A percentile compares a stretch with the other conserved stretches of the same genome.
phyloP scores from a whole-genome alignment of 257 asterid genomes.

The Hygrophila difformis region DNA sequence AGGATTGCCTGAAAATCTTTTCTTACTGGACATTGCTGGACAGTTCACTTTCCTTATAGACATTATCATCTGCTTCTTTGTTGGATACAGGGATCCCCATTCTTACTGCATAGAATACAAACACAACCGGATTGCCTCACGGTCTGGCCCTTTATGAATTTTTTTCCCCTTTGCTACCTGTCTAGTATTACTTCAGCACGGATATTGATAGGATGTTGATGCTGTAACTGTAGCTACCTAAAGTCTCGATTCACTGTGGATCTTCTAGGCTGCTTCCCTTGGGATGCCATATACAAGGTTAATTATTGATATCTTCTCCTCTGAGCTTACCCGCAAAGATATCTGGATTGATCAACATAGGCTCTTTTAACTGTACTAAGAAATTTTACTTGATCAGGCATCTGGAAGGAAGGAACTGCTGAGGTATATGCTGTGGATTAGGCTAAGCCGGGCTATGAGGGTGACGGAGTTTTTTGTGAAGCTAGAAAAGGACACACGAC shows the following conservation, averaged over 20 bases:
- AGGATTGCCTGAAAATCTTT: slow-evolving; percentile 55
- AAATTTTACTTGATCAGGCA: slow-evolving; percentile 24
- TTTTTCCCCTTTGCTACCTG: too few relatives aligned
- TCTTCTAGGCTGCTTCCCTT: slow-evolving; percentile 66
- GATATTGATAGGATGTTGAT: neutral
- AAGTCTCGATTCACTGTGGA: slow-evolving; percentile 53
- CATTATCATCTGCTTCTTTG: slow-evolving; percentile 47
- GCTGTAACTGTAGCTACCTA: slow-evolving; percentile 32
- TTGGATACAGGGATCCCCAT: slow-evolving; percentile 46
- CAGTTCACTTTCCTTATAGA: slow-evolving; percentile 61
- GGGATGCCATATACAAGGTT: slow-evolving; percentile 71
- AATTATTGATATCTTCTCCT: neutral
- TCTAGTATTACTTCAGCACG: neutral
- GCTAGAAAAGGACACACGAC: slow-evolving; percentile 60
- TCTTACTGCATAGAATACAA: slow-evolving; percentile 40
- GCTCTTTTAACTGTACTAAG: neutral
- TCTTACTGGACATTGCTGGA: slow-evolving; percentile 64
- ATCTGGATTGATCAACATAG: too few relatives aligned
- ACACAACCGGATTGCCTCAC: slow-evolving; percentile 44
- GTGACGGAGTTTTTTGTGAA: slow-evolving; percentile 49
- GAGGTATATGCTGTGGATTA: slow-evolving; percentile 63
- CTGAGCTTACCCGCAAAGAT: neutral
- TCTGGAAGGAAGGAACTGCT: slow-evolving; percentile 43
- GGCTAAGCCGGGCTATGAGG: slow-evolving; percentile 56
- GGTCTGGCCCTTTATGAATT: slow-evolving; percentile 22